A percentile compares a stretch with the other conserved stretches of the same genome.
Evolutionary conservation across 2,329 filamentous ascomycete genomes (phyloP).

Genomic region (Colletotrichum trifolii): DNA sequence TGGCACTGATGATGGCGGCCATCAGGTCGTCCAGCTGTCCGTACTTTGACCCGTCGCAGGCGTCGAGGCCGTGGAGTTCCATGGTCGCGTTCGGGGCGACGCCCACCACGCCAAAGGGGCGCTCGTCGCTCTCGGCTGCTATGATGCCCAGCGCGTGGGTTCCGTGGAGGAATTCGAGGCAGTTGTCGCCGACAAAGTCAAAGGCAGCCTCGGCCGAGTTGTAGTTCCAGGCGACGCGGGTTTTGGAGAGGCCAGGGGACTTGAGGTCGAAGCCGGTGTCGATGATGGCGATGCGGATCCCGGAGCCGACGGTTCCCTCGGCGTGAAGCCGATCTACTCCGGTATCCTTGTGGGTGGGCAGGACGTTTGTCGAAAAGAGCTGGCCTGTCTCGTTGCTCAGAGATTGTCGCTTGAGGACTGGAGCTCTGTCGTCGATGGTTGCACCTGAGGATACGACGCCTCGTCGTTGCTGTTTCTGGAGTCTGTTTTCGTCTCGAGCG

Average conservation of each 20-base stretch:
- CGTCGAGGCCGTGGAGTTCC: neutral
- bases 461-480: neutral
- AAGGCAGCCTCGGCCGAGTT: slow-evolving; percentile 1
- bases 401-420: neutral
- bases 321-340: slow-evolving; percentile 1
- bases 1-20: neutral
- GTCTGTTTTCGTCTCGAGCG: neutral
- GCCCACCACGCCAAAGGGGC: slow-evolving; percentile 5
- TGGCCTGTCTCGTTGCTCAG: neutral
- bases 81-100: neutral
- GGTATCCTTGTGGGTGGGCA: neutral
- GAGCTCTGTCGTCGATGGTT: neutral
- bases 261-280: neutral
- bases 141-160: slow-evolving; percentile 60
- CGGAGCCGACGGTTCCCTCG: neutral
- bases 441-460: neutral
- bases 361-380: neutral
- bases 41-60: neutral
- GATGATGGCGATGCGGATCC: slow-evolving; percentile 6
- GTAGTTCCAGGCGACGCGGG: neutral
- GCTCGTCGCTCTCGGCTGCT: slow-evolving; percentile 42
- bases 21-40: neutral
- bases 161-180: slow-evolving; percentile 49
- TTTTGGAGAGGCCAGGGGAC: neutral
- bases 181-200: neutral